A percentile compares a stretch with the other conserved stretches of the same genome.
Conservation (phyloP, 257 asterid genomes). For the Apocynum venetum region DNA sequence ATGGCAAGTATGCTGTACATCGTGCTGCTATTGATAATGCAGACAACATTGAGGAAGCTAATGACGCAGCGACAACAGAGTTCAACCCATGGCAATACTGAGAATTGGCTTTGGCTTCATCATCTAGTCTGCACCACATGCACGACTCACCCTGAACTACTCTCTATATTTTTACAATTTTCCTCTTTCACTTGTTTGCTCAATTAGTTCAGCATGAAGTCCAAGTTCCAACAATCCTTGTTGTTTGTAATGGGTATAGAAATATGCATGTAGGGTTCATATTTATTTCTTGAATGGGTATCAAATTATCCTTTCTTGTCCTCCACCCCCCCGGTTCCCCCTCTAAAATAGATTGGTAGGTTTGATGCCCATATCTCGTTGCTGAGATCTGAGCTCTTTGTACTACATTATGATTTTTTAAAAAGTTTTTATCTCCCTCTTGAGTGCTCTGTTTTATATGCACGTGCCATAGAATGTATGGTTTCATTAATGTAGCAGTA, state of each 20-base stretch:
- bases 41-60: constrained; percentile 24
- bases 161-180: neutral
- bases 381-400: neutral
- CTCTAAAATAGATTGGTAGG: neutral
- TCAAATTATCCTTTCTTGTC: neutral
- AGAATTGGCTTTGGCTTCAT: constrained; percentile 11
- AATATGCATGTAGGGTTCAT: neutral
- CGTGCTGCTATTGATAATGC: constrained; percentile 49
- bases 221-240: neutral
- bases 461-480: neutral
- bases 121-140: neutral
- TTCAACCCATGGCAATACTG: constrained; percentile 87
- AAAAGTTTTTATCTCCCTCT: neutral
- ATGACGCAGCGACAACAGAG: constrained; percentile 40
- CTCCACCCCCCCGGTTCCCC: too few relatives aligned
- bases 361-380: neutral
- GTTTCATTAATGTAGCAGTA: too few relatives aligned
- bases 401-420: neutral
- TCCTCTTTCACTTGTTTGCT: neutral
- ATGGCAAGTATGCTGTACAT: constrained; percentile 60
- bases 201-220: neutral
- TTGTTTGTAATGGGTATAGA: neutral
- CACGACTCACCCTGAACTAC: neutral
- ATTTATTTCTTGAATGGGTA: neutral
- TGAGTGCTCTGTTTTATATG: neutral